Conservation (phyloP, 2,329 filamentous ascomycete species). For the Colletotrichum agaves region DNA sequence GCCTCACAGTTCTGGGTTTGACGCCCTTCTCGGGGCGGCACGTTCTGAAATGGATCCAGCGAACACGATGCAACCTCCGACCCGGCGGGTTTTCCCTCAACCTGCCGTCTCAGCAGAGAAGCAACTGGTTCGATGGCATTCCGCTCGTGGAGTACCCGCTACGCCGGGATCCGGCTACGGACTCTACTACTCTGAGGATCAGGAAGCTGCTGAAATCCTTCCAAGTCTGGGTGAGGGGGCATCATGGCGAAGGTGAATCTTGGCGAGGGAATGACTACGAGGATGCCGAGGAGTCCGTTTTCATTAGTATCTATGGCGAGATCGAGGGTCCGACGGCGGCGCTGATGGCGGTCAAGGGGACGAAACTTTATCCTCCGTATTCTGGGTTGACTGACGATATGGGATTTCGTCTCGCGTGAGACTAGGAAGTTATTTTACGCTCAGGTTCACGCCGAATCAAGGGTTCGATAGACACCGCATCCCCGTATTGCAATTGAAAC, state of each 20-base stretch:
- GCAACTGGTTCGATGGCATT: background rate
- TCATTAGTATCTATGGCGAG: slow-evolving; percentile 6
- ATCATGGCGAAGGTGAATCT: background rate
- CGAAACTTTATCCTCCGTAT: too few relatives aligned
- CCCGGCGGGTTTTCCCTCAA: slow-evolving; percentile 11
- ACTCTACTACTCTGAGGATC: background rate
- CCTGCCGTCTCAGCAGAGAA: slow-evolving; percentile 3
- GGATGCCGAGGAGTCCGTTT: slow-evolving; percentile 11
- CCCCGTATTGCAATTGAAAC: too few relatives aligned
- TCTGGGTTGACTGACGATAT: too few relatives aligned
- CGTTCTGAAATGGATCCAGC: background rate
- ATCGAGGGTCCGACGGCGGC: slow-evolving; percentile 1
- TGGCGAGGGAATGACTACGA: slow-evolving; percentile 7
- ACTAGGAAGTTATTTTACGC: too few relatives aligned
- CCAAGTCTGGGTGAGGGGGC: background rate
- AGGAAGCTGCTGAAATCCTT: slow-evolving; percentile 4
- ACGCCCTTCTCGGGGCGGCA: background rate
- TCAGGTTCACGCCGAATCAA: too few relatives aligned
- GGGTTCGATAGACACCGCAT: too few relatives aligned
- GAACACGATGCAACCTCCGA: background rate
- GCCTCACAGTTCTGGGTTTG: slow-evolving; percentile 1
- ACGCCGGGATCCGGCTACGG: background rate
- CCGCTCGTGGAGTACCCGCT: background rate
- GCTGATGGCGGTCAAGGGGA: background rate
- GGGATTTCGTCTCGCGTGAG: too few relatives aligned